Evolutionary conservation across 345 rosid genomes (phyloP), one percentile per base, ranked within the genome.

Genomic region (Kernera saxatilis): DNA sequence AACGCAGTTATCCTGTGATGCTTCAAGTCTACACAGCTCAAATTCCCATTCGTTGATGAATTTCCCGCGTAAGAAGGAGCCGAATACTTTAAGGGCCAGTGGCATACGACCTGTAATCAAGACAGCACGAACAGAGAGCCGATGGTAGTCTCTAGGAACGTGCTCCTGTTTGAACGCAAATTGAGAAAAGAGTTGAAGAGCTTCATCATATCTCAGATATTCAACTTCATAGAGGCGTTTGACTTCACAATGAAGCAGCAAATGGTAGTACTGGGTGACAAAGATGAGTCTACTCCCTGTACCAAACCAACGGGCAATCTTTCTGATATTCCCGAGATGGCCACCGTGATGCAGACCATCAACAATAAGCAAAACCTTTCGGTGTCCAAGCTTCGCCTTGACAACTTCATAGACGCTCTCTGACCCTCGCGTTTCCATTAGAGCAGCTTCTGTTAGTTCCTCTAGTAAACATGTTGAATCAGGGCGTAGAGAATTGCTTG

Each of bases 1-100:
- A 21, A 45, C 51, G 11, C 68, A 29, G n/a, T 13, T 30, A 29
- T 13, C 19, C 6, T 63, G 54, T 29, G 54, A 40, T 45, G 68
- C 41, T 66, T 40, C 53, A 29, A 67, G 51, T 67, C 51, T 26
- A 39, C 36, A 15, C 41, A 67, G 36, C 62, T 39, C 46, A 21
- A 41, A 41, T 61, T 72, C 67, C 86, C 80, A 76, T 19, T 65
- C 44, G 0, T 5, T 21, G 6, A 13, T 48, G 22, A 17, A 6
- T 51, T 51, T 62, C 21, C 27, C 54, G 4, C 11, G 22, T 6
- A 77, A 41, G 23, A 17, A 68, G 0, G 71, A 64, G 13, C 82
- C 80, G 18, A 80, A 10, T 3, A 78, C 66, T 54, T 64, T 75
- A 18, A 82, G 72, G 11, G 80, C 78, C 19, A 82, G 44, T 6